A percentile compares a stretch with the other conserved stretches of the same genome.
Conservation (phyloP, 345 rosid genomes). For the Mercurialis annua region DNA sequence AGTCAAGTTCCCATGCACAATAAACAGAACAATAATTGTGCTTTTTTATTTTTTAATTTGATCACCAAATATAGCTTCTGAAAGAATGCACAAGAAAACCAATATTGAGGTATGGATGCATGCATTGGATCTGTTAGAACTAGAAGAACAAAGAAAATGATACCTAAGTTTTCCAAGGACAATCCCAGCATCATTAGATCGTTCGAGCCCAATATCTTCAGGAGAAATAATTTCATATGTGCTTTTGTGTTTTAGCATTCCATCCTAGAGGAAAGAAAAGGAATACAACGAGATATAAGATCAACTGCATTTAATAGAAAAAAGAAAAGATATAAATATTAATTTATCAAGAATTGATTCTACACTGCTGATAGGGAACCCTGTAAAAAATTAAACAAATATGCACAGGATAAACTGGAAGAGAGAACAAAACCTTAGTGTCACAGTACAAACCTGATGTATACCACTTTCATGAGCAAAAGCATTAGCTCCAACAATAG, state of each 20-base stretch:
- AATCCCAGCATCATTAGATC: slow-evolving; percentile 81
- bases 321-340: neutral
- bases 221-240: slow-evolving; percentile 91
- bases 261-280: slow-evolving; percentile 56
- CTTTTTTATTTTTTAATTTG: neutral
- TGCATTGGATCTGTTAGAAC: neutral
- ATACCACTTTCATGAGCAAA: slow-evolving; percentile 97
- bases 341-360: neutral
- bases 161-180: slow-evolving; percentile 96
- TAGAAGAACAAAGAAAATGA: slow-evolving; percentile 4
- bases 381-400: neutral
- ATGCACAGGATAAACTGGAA: neutral
- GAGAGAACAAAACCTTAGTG: neutral
- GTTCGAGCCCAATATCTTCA: slow-evolving; percentile 86
- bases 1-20: neutral
- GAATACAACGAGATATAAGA: neutral
- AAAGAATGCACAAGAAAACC: neutral
- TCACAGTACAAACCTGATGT: slow-evolving; percentile 61
- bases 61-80: neutral
- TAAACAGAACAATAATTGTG: neutral
- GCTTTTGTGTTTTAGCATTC: slow-evolving; percentile 89
- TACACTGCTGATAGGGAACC: neutral
- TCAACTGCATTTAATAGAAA: no score
- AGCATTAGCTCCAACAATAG: slow-evolving; percentile 94
- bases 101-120: neutral